Percentiles rank a stretch among this genome's conserved stretches.
These are phyloP conservation scores for Skeletonema tropicum DNA, from an alignment of 108 stramenopile genomes.

Conservation along the genomic window DNA sequence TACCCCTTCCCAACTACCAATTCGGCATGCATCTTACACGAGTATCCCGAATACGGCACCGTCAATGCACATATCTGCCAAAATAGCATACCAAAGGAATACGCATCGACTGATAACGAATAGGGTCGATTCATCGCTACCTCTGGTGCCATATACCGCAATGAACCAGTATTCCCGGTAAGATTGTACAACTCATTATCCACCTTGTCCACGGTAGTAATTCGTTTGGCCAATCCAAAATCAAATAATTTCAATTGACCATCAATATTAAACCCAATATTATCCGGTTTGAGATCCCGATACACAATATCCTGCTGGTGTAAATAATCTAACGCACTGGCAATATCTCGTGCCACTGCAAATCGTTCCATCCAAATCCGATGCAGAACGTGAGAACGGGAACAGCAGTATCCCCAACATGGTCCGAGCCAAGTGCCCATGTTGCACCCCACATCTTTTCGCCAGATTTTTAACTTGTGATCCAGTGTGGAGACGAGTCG, in stretches of 20 bases:
- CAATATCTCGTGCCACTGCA: constrained; percentile 65
- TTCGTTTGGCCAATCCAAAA: background rate
- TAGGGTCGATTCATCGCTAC: constrained; percentile 75
- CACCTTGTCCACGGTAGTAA: constrained; percentile 62
- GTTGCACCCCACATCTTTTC: constrained; percentile 64
- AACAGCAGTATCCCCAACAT: constrained; percentile 80
- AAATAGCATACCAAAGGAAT: constrained; percentile 86
- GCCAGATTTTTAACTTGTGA: constrained; percentile 72
- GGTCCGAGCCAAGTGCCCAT: constrained; percentile 68
- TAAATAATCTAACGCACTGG: constrained; percentile 80
- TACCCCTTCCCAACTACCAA: constrained; percentile 69
- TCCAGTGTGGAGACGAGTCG: constrained; percentile 75
- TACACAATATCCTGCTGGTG: constrained; percentile 76
- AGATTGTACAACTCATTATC: constrained; percentile 72
- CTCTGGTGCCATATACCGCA: constrained; percentile 84
- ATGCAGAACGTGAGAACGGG: constrained; percentile 67
- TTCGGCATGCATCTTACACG: constrained; percentile 79
- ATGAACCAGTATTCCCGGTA: constrained; percentile 83
- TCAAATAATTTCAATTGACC: constrained; percentile 1
- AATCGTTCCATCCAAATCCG: constrained; percentile 81
- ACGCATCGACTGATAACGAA: constrained; percentile 75
- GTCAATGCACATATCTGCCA: constrained; percentile 87
- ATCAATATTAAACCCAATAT: constrained; percentile 2
- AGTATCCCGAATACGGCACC: constrained; percentile 74
- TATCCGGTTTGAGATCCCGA: constrained; percentile 59